Evolutionary conservation across 352 stramenopile species (phyloP).

Genomic region (Elongisporangium senticosum): DNA sequence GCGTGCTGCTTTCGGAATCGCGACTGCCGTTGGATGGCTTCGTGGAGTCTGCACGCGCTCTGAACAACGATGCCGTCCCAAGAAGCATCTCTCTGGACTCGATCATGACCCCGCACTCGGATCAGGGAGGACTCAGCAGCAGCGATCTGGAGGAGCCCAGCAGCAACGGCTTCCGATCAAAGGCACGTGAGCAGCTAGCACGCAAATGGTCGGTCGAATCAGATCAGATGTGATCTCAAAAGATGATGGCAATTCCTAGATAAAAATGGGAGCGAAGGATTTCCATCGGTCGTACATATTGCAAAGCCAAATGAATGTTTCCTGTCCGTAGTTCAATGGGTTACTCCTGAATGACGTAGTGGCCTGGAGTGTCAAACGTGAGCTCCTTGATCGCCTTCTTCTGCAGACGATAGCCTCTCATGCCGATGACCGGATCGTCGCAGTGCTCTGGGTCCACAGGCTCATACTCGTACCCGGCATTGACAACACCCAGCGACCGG

Average conservation of each 20-base stretch:
- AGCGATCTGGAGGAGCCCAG: conserved; percentile 38
- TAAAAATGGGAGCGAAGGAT: neutral
- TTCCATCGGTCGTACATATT: neutral
- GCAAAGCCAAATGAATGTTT: neutral
- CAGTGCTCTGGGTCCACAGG: conserved; percentile 7
- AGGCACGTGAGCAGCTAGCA: conserved; percentile 53
- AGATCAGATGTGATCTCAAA: conserved; percentile 18
- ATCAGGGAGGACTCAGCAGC: neutral
- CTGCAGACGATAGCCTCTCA: conserved; percentile 53
- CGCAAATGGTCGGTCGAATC: conserved; percentile 49
- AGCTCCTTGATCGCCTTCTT: conserved; percentile 33
- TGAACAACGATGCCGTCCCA: neutral
- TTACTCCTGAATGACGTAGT: conserved; percentile 44
- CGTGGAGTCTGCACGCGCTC: neutral
- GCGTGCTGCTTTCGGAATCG: conserved; percentile 22
- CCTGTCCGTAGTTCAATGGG: neutral
- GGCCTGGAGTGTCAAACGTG: conserved; percentile 32
- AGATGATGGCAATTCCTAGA: neutral
- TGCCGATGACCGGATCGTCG: conserved; percentile 33
- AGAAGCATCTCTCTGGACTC: conserved; percentile 32
- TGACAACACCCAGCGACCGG: conserved; percentile 30
- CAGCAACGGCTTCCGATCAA: conserved; percentile 44
- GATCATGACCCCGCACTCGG: conserved; percentile 23
- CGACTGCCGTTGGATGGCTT: conserved; percentile 2
- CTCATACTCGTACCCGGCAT: conserved; percentile 45